Percentiles rank a stretch among this genome's conserved stretches.
Evolutionary conservation across 73 alveolate genomes (phyloP).

Genomic region (Paraurostyla sp.): DNA sequence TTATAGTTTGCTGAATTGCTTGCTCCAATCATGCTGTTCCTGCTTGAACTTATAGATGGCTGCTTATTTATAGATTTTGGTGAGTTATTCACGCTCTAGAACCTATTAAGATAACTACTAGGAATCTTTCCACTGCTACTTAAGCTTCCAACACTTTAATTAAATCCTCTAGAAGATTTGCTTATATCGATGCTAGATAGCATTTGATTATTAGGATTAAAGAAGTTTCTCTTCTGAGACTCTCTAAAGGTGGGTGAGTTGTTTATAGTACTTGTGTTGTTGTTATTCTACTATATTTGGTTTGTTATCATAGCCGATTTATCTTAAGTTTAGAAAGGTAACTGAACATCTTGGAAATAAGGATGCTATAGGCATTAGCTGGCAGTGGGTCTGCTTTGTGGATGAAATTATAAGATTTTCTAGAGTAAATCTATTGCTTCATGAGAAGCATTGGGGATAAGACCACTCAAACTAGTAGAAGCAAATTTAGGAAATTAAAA

Average conservation of each 20-base stretch:
- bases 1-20: no score
- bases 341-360: constrained; percentile 69
- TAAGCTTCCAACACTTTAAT: background rate
- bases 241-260: no score
- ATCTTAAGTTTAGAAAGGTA: no score
- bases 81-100: no score
- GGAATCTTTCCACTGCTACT: no score
- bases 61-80: no score
- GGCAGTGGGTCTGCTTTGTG: constrained; percentile 88
- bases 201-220: background rate
- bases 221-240: background rate
- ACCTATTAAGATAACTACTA: background rate
- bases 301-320: background rate
- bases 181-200: background rate
- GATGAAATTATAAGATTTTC: constrained; percentile 83
- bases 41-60: no score
- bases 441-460: constrained; percentile 84
- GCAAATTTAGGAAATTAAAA: constrained; percentile 83
- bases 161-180: background rate
- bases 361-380: constrained; percentile 82
- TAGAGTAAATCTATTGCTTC: constrained; percentile 84
- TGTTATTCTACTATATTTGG: no score
- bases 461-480: constrained; percentile 78
- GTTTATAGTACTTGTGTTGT: no score
- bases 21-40: no score